phyloP scores from a whole-genome alignment of 179 eudicot species.

The Beta macrorhiza region DNA sequence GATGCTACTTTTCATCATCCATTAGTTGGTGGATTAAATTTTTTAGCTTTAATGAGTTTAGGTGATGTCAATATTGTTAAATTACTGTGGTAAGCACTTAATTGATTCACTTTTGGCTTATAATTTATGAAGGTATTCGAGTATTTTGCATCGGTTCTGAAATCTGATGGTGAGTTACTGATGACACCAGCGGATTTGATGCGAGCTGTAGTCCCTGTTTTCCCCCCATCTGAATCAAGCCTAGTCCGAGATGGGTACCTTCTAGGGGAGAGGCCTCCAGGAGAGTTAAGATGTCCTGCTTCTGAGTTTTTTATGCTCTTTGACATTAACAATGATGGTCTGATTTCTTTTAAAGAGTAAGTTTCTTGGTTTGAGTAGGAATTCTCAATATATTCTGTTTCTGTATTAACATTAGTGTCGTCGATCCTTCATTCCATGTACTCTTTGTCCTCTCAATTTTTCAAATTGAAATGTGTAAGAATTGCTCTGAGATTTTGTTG shows the following conservation, averaged over 20 bases:
- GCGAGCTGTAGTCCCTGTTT: constrained; percentile 95
- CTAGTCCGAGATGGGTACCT: constrained; percentile 69
- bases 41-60: constrained; percentile 11
- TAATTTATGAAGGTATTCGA: constrained; percentile 64
- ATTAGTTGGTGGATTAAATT: neutral
- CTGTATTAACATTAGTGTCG: neutral
- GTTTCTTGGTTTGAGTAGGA: constrained; percentile 26
- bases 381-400: neutral
- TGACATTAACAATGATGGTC: constrained; percentile 77
- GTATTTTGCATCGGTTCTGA: constrained; percentile 69
- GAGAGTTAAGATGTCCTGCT: constrained; percentile 59
- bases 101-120: neutral
- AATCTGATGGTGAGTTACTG: constrained; percentile 58
- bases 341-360: constrained; percentile 94
- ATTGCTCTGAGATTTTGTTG: neutral
- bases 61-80: constrained; percentile 10
- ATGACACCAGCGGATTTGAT: constrained; percentile 93
- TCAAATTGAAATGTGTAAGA: neutral
- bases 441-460: neutral
- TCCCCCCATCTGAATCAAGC: constrained; percentile 77
- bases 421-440: neutral
- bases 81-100: neutral
- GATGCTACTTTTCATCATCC: neutral
- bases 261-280: constrained; percentile 56
- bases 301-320: constrained; percentile 92